Evolutionary conservation across 225 moss, liverwort and hornwort species (phyloP).

Genomic region (Physcomitrium patens): DNA sequence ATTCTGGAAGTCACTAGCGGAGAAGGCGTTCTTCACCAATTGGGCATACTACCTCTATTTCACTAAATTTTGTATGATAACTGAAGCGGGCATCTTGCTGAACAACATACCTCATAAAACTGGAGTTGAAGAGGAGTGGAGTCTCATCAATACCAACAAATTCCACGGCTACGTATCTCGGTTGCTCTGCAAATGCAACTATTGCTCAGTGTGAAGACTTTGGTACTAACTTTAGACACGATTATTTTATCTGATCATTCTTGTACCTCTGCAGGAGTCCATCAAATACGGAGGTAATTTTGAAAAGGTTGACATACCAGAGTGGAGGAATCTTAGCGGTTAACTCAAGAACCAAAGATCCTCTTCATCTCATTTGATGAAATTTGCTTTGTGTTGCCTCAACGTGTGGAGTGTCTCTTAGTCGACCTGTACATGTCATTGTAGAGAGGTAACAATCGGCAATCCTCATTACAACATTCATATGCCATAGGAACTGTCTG

Average conservation of each 20-base stretch:
- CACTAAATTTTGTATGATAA: conserved; percentile 51
- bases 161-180: conserved; percentile 15
- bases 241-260: conserved; percentile 22
- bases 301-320: conserved; percentile 20
- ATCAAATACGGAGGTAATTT: conserved; percentile 21
- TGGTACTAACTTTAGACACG: conserved; percentile 11
- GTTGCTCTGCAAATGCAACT: conserved; percentile 22
- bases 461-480: conserved; percentile 17
- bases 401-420: conserved; percentile 21
- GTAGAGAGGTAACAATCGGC: conserved; percentile 25
- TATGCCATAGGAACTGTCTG: conserved; percentile 9
- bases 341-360: conserved; percentile 5
- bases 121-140: conserved; percentile 27
- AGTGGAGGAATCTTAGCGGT: conserved; percentile 23
- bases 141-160: conserved; percentile 27
- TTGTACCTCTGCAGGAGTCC: conserved; percentile 15
- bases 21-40: conserved; percentile 94
- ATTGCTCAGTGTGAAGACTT: conserved; percentile 21
- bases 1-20: conserved; percentile 93
- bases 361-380: conserved; percentile 26
- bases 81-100: conserved; percentile 30
- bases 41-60: conserved; percentile 76
- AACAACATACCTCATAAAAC: conserved; percentile 26
- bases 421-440: conserved; percentile 12
- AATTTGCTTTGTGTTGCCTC: conserved; percentile 23